These are phyloP conservation scores for Blastomyces gilchristii DNA, from an alignment of 2,329 filamentous ascomycete genomes.

Conservation along the genomic window DNA sequence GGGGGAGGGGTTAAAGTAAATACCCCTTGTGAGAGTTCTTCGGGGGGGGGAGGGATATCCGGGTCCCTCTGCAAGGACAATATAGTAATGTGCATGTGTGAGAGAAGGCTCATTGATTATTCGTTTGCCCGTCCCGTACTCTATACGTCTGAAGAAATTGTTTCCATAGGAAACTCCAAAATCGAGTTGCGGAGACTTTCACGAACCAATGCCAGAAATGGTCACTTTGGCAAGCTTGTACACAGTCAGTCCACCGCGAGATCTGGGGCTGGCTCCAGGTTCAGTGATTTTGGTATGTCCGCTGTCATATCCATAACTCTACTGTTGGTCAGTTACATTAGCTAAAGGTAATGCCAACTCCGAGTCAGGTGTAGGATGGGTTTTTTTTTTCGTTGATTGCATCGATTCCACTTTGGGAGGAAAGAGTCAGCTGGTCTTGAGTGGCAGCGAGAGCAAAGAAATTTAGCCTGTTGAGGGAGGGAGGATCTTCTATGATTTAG, in stretches of 20 bases:
- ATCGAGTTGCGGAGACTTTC: neutral
- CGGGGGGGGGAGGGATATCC: no score
- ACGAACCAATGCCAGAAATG: neutral
- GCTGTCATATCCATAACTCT: neutral
- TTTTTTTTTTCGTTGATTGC: neutral
- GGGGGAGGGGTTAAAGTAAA: neutral
- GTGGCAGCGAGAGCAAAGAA: neutral
- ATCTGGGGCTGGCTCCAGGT: no score
- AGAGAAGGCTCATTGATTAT: neutral
- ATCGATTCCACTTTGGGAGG: neutral
- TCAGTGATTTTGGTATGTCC: no score
- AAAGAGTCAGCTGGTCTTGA: neutral
- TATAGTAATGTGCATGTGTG: neutral
- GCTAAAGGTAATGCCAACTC: neutral
- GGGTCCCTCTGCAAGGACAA: neutral
- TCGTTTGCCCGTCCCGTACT: neutral
- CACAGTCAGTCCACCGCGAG: no score
- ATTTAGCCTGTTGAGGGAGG: neutral
- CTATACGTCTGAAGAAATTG: neutral
- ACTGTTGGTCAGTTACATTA: neutral
- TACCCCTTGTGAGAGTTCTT: neutral
- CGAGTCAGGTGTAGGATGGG: neutral
- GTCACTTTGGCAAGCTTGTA: neutral
- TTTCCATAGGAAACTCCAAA: neutral
- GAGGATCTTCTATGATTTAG: neutral